A percentile compares a stretch with the other conserved stretches of the same genome.
Conservation (phyloP, 2,329 filamentous ascomycete genomes). For the Endocalyx cinctus region DNA sequence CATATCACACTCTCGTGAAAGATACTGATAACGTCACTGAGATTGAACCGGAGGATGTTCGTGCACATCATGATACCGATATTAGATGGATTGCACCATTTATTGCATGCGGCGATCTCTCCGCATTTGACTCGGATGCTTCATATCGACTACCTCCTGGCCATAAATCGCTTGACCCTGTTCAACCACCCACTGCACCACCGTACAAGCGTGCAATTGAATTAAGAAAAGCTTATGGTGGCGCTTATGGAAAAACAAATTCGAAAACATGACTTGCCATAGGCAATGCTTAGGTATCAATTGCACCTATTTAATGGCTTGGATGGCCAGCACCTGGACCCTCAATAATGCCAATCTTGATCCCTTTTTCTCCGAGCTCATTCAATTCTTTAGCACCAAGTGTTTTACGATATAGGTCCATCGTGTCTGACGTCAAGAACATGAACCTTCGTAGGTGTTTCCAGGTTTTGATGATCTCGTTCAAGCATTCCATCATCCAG, state of each 20-base stretch:
- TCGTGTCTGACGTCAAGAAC: slow-evolving; percentile 42
- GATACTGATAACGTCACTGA: slow-evolving; percentile 38
- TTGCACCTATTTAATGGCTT: slow-evolving; percentile 1
- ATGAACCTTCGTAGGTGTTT: slow-evolving; percentile 52
- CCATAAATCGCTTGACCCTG: slow-evolving; percentile 80
- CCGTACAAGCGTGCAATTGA: slow-evolving; percentile 92
- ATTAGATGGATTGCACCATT: slow-evolving; percentile 88
- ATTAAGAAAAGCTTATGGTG: slow-evolving; percentile 69
- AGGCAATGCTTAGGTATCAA: background rate
- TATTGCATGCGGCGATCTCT: slow-evolving; percentile 93
- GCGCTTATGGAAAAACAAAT: slow-evolving; percentile 70
- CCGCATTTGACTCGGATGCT: slow-evolving; percentile 91
- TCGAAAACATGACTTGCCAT: slow-evolving; percentile 27
- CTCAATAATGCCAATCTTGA: slow-evolving; percentile 22
- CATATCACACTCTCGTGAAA: slow-evolving; percentile 9
- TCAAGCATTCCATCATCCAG: slow-evolving; percentile 49
- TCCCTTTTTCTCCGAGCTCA: slow-evolving; percentile 38
- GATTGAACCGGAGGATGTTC: slow-evolving; percentile 45
- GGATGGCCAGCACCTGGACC: slow-evolving; percentile 16
- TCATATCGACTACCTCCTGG: slow-evolving; percentile 86
- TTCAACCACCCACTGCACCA: slow-evolving; percentile 92
- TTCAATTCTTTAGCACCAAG: slow-evolving; percentile 42
- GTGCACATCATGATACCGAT: slow-evolving; percentile 34
- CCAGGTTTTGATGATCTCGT: slow-evolving; percentile 42
- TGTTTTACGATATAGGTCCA: slow-evolving; percentile 42